These are phyloP conservation scores for Aspergillus biplanus DNA, from an alignment of 495 filamentous ascomycete species.

Conservation along the genomic window DNA sequence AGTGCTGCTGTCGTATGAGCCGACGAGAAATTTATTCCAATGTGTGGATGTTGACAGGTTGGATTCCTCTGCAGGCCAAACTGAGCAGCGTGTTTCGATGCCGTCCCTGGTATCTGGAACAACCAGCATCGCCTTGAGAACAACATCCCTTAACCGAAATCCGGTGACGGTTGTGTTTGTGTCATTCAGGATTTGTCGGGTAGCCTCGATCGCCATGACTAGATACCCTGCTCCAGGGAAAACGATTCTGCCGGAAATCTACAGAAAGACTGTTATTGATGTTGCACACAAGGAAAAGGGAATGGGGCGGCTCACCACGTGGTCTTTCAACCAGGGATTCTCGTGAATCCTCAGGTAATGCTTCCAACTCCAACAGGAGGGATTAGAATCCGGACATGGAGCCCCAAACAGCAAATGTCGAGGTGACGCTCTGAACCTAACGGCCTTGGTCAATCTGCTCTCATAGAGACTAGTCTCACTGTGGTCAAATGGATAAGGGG, in stretches of 20 bases:
- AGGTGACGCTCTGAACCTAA: background rate
- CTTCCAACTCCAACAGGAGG: background rate
- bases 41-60: background rate
- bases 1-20: background rate
- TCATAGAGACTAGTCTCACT: background rate
- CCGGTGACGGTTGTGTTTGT: background rate
- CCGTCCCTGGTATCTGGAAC: background rate
- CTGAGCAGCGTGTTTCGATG: background rate
- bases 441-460: background rate
- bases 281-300: conserved; percentile 33
- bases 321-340: background rate
- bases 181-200: too few relatives aligned
- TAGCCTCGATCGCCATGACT: conserved; percentile 34
- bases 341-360: background rate
- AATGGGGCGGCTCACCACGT: background rate
- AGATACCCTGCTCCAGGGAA: conserved; percentile 56
- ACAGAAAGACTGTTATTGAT: conserved; percentile 26
- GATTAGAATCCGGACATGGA: background rate
- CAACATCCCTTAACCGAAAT: background rate
- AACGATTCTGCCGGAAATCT: conserved; percentile 43
- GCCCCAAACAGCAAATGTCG: background rate
- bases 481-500: background rate
- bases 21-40: conserved; percentile 4
- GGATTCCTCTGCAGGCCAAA: background rate
- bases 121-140: background rate